Conservation (phyloP, 2,329 filamentous ascomycete genomes). For the Alternaria angustiovoidea region DNA sequence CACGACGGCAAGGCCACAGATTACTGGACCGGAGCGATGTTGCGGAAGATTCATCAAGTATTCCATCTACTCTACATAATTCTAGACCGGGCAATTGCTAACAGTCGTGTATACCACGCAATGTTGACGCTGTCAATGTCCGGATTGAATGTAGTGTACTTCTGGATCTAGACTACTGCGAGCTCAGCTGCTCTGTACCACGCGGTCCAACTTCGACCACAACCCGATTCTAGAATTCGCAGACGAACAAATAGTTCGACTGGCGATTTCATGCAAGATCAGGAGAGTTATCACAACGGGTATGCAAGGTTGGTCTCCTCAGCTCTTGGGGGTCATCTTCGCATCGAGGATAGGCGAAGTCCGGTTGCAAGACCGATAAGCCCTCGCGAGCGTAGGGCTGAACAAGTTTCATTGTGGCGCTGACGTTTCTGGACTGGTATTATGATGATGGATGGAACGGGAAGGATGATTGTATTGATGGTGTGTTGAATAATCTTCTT, state of each 20-base stretch:
- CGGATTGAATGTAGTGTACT: neutral
- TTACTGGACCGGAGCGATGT: neutral
- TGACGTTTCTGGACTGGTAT: neutral
- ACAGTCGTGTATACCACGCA: neutral
- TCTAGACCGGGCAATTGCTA: neutral
- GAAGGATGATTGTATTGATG: neutral
- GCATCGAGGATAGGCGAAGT: slow-evolving; percentile 18
- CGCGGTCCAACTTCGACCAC: neutral
- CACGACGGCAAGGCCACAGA: neutral
- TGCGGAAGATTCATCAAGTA: neutral
- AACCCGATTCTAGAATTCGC: neutral
- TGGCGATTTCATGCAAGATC: slow-evolving; percentile 2
- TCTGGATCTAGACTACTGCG: neutral
- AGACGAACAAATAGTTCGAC: neutral
- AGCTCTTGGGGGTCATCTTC: neutral
- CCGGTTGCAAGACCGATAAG: slow-evolving; percentile 2
- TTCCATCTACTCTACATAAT: neutral
- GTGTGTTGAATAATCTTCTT: neutral
- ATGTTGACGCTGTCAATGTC: neutral
- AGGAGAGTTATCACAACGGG: slow-evolving; percentile 7
- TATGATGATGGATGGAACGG: neutral
- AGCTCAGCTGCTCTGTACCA: neutral
- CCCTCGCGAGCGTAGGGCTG: slow-evolving; percentile 10
- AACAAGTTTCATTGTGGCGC: slow-evolving; percentile 10
- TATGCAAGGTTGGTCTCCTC: neutral